A percentile compares a stretch with the other conserved stretches of the same genome.
Conservation (phyloP, 2,329 filamentous ascomycete species). For the Arthrinium puccinioides region DNA sequence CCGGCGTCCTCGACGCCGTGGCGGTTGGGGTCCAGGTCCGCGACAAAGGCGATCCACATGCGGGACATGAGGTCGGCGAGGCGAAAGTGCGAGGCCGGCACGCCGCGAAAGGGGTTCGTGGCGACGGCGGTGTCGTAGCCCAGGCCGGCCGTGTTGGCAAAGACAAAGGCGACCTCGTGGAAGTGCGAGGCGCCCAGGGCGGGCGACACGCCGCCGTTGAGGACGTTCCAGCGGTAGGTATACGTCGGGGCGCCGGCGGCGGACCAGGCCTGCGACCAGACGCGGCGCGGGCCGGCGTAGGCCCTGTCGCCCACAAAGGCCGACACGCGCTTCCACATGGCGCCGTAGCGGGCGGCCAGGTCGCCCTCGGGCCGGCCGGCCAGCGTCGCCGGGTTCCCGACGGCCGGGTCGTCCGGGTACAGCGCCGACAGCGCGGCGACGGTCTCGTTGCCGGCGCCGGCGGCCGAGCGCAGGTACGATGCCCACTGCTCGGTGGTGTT, state of each 20-base stretch:
- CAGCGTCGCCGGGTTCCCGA: conserved; percentile 39
- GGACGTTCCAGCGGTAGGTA: conserved; percentile 29
- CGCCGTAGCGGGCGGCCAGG: conserved; percentile 26
- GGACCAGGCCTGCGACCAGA: conserved; percentile 44
- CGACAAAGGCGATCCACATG: conserved; percentile 44
- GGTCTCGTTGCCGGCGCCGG: conserved; percentile 10
- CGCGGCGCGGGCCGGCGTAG: conserved; percentile 48
- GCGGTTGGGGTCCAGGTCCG: conserved; percentile 35
- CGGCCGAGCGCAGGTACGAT: conserved; percentile 5
- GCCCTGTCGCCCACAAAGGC: conserved; percentile 46
- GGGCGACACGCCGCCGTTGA: conserved; percentile 17
- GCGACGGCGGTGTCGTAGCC: conserved; percentile 28
- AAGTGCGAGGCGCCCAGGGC: conserved; percentile 26
- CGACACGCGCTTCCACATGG: conserved; percentile 45
- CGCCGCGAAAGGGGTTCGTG: conserved; percentile 28
- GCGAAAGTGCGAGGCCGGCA: conserved; percentile 30
- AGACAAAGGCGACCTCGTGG: conserved; percentile 45
- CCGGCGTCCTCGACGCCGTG: not conserved
- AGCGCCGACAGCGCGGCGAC: conserved; percentile 29
- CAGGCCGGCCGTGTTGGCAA: conserved; percentile 39
- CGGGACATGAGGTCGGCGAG: conserved; percentile 39
- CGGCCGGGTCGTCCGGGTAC: conserved; percentile 42
- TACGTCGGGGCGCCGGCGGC: conserved; percentile 41
- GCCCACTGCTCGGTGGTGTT: conserved; percentile 3
- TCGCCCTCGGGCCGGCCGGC: conserved; percentile 13